Evolutionary conservation across 148 eudicot genomes (phyloP).

Genomic region (Persicaria tinctoria): DNA sequence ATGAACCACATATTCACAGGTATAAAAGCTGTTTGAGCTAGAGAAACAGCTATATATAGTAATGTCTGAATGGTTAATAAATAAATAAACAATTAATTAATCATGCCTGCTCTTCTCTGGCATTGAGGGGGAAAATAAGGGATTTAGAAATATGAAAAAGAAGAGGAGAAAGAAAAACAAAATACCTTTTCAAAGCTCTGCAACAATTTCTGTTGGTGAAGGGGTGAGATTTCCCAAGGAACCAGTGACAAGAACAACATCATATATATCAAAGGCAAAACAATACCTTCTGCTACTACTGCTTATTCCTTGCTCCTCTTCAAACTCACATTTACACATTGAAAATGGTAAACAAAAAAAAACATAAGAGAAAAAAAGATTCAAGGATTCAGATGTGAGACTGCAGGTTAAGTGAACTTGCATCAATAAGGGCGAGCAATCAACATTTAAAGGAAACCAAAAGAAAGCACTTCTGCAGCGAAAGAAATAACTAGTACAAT

Average conservation of each 20-base stretch:
- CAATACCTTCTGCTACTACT: not conserved
- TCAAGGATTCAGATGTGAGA: no score
- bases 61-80: slow-evolving; percentile 2
- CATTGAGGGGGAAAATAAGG: not conserved
- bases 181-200: slow-evolving; percentile 9
- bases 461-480: no score
- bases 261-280: not conserved
- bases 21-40: not conserved
- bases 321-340: slow-evolving; percentile 5
- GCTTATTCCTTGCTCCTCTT: not conserved
- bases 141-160: not conserved
- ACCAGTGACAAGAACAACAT: slow-evolving; percentile 11
- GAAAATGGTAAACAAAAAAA: slow-evolving; percentile 1
- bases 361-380: not conserved
- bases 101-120: not conserved
- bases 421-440: no score
- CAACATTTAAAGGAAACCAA: no score
- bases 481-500: no score
- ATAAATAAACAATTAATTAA: not conserved
- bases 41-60: slow-evolving; percentile 10
- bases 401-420: no score
- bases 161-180: not conserved
- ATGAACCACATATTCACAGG: not conserved
- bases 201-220: slow-evolving; percentile 2
- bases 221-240: not conserved